Evolutionary conservation across 441 rosid genomes (phyloP), one percentile per base, ranked within the genome.

Genomic region (Euphorbia neoarborescens): DNA sequence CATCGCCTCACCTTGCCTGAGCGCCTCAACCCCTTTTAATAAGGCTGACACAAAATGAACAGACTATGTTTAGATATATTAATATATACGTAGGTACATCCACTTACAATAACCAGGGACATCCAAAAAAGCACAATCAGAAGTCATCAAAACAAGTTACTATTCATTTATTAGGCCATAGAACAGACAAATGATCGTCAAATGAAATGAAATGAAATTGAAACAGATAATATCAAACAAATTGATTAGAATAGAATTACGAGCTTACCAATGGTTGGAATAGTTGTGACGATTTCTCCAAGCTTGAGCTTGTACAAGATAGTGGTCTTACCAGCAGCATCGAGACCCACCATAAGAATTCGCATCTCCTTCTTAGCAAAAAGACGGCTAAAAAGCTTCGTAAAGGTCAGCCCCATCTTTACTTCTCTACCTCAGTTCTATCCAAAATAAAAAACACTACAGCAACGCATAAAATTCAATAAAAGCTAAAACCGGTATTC

Each of bases 321-420:
- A 61, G 96, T 88, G 56, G 96, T 88, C 84, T 90, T 90, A 86
- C 94, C 96, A 76, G 94, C 92, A 24, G 96, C 94, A 79, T 88
- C 96, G 64, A 90, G 94, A 76, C 96, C 96, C 62, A 90, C 92
- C 96, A 90, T 90, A 81, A 90, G 84, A 84, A 90, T 90, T 58
- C 96, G 53, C 92, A 90, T 90, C 81, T 90, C 96, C 75, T 76
- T 88, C 87, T 88, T 90, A 60, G 94, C 96, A 76, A 90, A 90
- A 32, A 90, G 86, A 81, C 86, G 78, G 80, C 93, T 87, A 70
- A 90, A 90, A 17, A 90, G 89, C 84, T 90, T 90, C 0, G 89
- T 84, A 71, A 90, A 88, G 65, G 86, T 71, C 76, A 87, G 75
- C 65, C 96, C 93, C 96, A 90, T 90, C 59, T 63, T n/a, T 44